Percentiles rank a stretch among this genome's conserved stretches.
Evolutionary conservation across 352 stramenopile genomes (phyloP).

Genomic region (Globisporangium paddicum): DNA sequence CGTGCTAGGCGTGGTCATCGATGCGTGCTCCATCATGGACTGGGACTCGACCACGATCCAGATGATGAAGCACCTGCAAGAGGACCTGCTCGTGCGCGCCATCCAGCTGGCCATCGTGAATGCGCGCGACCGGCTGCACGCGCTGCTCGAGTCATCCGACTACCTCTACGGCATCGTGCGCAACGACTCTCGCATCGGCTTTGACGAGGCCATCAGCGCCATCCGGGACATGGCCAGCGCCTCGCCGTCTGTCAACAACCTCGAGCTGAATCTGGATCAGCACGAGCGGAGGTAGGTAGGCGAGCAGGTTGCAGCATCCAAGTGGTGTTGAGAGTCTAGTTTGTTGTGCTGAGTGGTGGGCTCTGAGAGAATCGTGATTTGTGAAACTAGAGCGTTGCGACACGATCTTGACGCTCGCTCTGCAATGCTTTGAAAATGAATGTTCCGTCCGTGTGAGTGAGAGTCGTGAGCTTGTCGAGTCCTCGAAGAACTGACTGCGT

Average conservation of each 20-base stretch:
- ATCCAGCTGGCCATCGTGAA: conserved; percentile 80
- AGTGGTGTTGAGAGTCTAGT: too few species aligned
- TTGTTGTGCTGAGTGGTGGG: too few species aligned
- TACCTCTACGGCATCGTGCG: conserved; percentile 60
- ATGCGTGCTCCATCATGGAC: conserved; percentile 77
- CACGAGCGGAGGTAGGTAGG: too few species aligned
- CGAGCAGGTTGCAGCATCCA: neutral
- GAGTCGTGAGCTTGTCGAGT: too few species aligned
- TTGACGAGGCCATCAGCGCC: conserved; percentile 54
- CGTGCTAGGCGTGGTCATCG: conserved; percentile 61
- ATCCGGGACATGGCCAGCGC: conserved; percentile 30
- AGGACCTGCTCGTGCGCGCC: conserved; percentile 43
- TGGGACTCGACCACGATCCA: conserved; percentile 84
- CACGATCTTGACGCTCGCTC: too few species aligned
- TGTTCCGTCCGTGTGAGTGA: too few species aligned
- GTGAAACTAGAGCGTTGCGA: too few species aligned
- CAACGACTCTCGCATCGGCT: conserved; percentile 54
- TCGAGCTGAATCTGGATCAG: conserved; percentile 4
- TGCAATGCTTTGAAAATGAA: too few species aligned
- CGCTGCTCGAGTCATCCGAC: conserved; percentile 56
- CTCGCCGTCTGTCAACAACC: neutral
- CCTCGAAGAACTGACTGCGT: too few species aligned
- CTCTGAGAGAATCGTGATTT: too few species aligned
- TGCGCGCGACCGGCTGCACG: conserved; percentile 56
- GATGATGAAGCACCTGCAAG: conserved; percentile 80